These are phyloP conservation scores for Paramarasmius palmivorus DNA, from an alignment of 1,284 basidiomycete species.

Conservation along the genomic window DNA sequence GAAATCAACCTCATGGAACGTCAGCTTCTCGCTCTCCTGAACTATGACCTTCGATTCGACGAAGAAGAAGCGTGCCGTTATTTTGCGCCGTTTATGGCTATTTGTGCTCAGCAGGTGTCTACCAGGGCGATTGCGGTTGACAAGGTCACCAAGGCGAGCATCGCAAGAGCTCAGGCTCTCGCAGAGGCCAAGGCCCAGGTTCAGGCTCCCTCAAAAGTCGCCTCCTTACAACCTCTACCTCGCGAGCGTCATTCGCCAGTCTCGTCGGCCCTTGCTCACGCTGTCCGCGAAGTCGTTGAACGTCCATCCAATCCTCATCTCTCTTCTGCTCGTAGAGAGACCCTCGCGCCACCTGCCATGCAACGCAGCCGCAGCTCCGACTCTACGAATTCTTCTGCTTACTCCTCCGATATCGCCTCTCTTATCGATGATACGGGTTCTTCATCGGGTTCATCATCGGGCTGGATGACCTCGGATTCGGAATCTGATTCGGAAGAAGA, in stretches of 20 bases:
- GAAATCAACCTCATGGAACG: conserved; percentile 97
- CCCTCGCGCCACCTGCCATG: conserved; percentile 34
- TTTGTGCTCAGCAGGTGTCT: conserved; percentile 41
- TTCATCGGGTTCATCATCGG: conserved; percentile 54
- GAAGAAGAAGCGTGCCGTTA: conserved; percentile 71
- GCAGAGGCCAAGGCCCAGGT: not conserved
- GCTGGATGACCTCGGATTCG: conserved; percentile 49
- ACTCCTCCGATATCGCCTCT: conserved; percentile 62
- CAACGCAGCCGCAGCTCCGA: conserved; percentile 39
- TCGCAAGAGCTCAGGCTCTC: conserved; percentile 50
- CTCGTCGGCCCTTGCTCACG: conserved; percentile 37
- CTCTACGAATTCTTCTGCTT: conserved; percentile 44
- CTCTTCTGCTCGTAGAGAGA: conserved; percentile 26
- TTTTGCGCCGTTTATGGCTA: conserved; percentile 63
- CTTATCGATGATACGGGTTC: conserved; percentile 65
- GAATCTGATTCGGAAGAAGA: conserved; percentile 45
- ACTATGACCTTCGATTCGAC: conserved; percentile 86
- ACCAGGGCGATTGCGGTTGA: conserved; percentile 55
- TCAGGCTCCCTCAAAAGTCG: not conserved
- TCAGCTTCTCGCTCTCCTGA: conserved; percentile 86
- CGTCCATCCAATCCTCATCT: conserved; percentile 54
- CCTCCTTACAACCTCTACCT: conserved; percentile 16
- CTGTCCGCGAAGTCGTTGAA: conserved; percentile 56
- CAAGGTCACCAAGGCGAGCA: conserved; percentile 56
- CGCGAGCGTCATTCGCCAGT: conserved; percentile 18